Evolutionary conservation across 495 filamentous ascomycete genomes (phyloP), one percentile per base, ranked within the genome.

Genomic region (Astrothelium subdiscretum): DNA sequence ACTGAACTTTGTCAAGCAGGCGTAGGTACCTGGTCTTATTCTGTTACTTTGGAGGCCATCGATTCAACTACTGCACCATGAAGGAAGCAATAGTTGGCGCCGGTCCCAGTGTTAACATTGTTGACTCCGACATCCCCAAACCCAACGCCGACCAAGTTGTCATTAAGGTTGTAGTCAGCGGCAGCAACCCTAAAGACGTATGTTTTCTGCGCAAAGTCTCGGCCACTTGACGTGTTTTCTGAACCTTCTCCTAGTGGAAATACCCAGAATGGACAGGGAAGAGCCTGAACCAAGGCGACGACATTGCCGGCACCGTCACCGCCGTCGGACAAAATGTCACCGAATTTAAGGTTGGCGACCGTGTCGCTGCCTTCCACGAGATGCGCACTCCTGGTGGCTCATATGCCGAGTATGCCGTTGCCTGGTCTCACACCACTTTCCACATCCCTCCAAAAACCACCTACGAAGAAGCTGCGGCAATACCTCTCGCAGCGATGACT

Each of bases 101-200:
- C 32, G 81, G 78, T 67, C 67, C 77, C 22, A 74, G 75, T 62
- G 86, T 88, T 74, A 66, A 81, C 48, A 81, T 90, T 63, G 72
- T 83, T 57, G 84, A 89, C 64, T 79, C 79, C 32, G 76, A 82
- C n/a, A 80, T 87, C 61, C 88, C 88, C 0, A 73, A 72, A 24
- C 85, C 85, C 0, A 75, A 78, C 52, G 73, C 78, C 3, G 78
- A 82, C 62, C 81, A 94, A 62, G 75, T 91, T 27, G 77, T 91
- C 18, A 91, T 87, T 67, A 83, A 83, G 62, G 86, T 90, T 38
- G 74, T 86, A 12, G 83, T 85, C 5, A 80, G 78, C 42, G 86
- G 86, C 22, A 84, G 82, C 24, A 92, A 92, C 70, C 89, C 89
- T 2, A 92, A 92, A 68, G 89, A 92, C 74, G 48, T 90, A 54